These are phyloP conservation scores for Antitrichia curtipendula DNA, from an alignment of 225 moss, liverwort and hornwort species.

Conservation along the genomic window DNA sequence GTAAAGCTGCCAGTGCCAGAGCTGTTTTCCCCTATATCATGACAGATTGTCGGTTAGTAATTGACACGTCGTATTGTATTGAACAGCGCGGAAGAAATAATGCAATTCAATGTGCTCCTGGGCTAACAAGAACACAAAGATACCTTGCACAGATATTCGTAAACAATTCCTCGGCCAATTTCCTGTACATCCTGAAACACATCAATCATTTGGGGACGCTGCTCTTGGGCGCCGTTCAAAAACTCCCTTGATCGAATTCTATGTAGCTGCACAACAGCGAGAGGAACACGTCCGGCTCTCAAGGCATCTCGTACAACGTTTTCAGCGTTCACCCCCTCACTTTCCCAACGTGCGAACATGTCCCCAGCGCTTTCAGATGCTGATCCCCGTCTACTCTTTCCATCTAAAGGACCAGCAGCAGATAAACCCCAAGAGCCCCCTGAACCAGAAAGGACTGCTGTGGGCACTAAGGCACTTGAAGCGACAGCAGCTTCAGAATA, in stretches of 20 bases:
- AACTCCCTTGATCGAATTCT: slow-evolving; percentile 52
- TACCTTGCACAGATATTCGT: slow-evolving; percentile 87
- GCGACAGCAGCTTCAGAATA: slow-evolving; percentile 8
- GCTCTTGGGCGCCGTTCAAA: slow-evolving; percentile 25
- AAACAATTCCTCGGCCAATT: slow-evolving; percentile 86
- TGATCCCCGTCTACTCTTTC: slow-evolving; percentile 35
- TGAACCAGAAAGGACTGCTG: slow-evolving; percentile 20
- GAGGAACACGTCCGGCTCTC: slow-evolving; percentile 83
- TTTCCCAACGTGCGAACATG: slow-evolving; percentile 93
- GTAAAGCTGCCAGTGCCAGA: slow-evolving; percentile 79
- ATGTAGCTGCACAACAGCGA: slow-evolving; percentile 91
- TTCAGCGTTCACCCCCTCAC: slow-evolving; percentile 63
- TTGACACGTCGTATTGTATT: neutral
- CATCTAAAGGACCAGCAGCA: slow-evolving; percentile 17
- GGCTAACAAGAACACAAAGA: neutral
- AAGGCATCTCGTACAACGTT: slow-evolving; percentile 90
- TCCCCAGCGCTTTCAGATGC: slow-evolving; percentile 78
- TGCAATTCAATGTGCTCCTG: neutral
- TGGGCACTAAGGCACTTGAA: slow-evolving; percentile 46
- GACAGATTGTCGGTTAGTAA: neutral
- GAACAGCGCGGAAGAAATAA: neutral
- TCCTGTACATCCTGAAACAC: slow-evolving; percentile 78
- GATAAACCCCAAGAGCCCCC: slow-evolving; percentile 56
- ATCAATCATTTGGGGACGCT: slow-evolving; percentile 52
- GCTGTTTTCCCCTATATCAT: slow-evolving; percentile 72